Evolutionary conservation across 257 asterid species (phyloP).

Genomic region (Solanum tarapatanum): DNA sequence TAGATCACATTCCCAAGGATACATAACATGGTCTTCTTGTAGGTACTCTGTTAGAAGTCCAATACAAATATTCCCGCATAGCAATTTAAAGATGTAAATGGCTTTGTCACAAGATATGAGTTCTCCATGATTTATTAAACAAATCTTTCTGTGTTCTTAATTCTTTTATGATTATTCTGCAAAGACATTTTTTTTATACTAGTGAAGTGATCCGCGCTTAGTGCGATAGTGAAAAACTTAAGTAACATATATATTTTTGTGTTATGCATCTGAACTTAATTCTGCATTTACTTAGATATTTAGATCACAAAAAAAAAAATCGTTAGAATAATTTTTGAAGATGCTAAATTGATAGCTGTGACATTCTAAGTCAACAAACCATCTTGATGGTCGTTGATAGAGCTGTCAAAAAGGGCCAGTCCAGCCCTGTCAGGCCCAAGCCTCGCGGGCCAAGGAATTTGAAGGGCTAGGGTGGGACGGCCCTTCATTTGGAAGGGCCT

Average conservation of each 20-base stretch:
- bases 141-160: not conserved
- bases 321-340: too few species aligned
- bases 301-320: not conserved
- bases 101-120: not conserved
- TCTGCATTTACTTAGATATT: not conserved
- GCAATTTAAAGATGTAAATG: not conserved
- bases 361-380: not conserved
- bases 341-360: not conserved
- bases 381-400: not conserved
- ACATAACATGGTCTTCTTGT: too few species aligned
- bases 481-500: too few species aligned
- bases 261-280: not conserved
- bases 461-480: too few species aligned
- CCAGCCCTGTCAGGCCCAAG: too few species aligned
- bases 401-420: too few species aligned
- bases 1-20: not conserved
- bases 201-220: too few species aligned
- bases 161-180: not conserved
- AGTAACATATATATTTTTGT: not conserved
- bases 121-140: not conserved
- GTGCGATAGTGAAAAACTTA: not conserved
- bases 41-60: too few species aligned
- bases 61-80: not conserved
- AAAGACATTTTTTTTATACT: not conserved
- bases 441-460: too few species aligned